Evolutionary conservation across 192 early-diverging fungal genomes (phyloP).

Genomic region (Podila horticola): DNA sequence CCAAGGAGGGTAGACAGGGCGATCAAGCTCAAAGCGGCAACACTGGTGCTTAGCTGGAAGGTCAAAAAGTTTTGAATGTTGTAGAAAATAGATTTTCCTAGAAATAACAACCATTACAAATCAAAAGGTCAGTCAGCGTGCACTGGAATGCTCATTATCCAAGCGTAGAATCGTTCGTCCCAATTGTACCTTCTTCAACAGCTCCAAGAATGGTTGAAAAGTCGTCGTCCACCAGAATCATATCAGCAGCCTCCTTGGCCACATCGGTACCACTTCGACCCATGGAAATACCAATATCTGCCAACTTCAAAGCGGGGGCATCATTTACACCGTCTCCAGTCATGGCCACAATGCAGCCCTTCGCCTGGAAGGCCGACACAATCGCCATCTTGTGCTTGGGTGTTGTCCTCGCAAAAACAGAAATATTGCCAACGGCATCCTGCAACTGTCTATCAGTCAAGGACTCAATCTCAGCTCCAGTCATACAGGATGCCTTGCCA

Average conservation of each 20-base stretch:
- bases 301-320: conserved; percentile 90
- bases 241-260: conserved; percentile 95
- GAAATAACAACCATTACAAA: background rate
- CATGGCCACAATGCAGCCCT: conserved; percentile 93
- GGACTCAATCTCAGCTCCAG: conserved; percentile 74
- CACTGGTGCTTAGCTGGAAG: conserved; percentile 95
- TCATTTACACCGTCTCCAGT: conserved; percentile 98
- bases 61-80: conserved; percentile 98
- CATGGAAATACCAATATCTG: conserved; percentile 98
- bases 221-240: conserved; percentile 97
- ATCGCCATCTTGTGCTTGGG: conserved; percentile 93
- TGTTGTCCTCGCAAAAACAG: conserved; percentile 85
- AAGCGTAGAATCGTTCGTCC: too few relatives aligned
- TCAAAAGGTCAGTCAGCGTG: background rate
- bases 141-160: too few relatives aligned
- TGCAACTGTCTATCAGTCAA: conserved; percentile 73
- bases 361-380: conserved; percentile 86
- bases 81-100: conserved; percentile 95
- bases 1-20: conserved; percentile 88
- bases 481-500: conserved; percentile 70
- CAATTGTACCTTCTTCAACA: conserved; percentile 87
- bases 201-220: conserved; percentile 92
- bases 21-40: conserved; percentile 91
- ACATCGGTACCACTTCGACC: conserved; percentile 96
- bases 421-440: conserved; percentile 66